Conservation (phyloP, 495 filamentous ascomycete species). For the Neurospora terricola region DNA sequence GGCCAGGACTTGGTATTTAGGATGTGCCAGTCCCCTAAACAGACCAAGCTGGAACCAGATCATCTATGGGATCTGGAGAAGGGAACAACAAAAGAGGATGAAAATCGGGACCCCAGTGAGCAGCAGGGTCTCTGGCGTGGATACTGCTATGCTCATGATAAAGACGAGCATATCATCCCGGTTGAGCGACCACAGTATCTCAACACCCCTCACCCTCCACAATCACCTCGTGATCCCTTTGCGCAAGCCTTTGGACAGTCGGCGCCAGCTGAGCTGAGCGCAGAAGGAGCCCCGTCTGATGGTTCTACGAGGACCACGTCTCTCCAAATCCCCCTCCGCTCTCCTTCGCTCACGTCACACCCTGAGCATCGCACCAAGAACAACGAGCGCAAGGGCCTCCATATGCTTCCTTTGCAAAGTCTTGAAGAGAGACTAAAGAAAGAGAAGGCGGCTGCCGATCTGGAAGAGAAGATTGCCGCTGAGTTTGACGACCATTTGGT, state of each 20-base stretch:
- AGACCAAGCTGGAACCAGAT: constrained; percentile 64
- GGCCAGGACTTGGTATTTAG: constrained; percentile 68
- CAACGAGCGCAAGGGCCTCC: constrained; percentile 28
- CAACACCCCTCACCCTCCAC: constrained; percentile 25
- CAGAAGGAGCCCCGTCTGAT: constrained; percentile 14
- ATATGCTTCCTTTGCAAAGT: constrained; percentile 37
- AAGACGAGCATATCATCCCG: constrained; percentile 26
- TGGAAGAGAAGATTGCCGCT: constrained; percentile 43
- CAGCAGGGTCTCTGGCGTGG: constrained; percentile 59
- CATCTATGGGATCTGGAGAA: constrained; percentile 29
- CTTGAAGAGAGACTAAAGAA: constrained; percentile 39
- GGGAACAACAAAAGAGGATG: constrained; percentile 28
- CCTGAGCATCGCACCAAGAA: constrained; percentile 21
- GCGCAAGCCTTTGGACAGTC: constrained; percentile 22
- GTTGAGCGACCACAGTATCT: constrained; percentile 28
- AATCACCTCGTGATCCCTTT: constrained; percentile 26
- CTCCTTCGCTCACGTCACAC: constrained; percentile 1
- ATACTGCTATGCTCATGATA: constrained; percentile 39
- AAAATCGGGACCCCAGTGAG: constrained; percentile 38
- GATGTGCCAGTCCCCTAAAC: constrained; percentile 64
- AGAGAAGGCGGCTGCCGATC: constrained; percentile 38
- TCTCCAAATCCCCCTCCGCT: background rate
- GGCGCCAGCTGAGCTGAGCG: constrained; percentile 13
- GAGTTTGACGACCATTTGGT: constrained; percentile 80
- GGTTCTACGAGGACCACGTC: constrained; percentile 5